Base-by-base conservation (phyloP, 1,284 basidiomycete genomes). In the Lignosus rhinocerotis region DNA sequence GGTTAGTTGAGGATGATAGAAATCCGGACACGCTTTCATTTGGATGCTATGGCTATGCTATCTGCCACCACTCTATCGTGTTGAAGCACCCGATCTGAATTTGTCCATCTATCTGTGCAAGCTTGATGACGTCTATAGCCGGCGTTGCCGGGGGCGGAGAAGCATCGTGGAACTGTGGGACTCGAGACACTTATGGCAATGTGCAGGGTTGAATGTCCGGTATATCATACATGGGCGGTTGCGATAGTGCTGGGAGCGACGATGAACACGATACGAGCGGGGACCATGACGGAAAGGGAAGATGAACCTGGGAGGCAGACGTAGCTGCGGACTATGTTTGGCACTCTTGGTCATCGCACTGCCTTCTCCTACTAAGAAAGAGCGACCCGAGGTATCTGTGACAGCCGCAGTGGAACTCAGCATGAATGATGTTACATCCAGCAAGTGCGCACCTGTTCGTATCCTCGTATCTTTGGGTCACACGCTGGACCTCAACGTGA, bases 391-490 rank as follows among this genome's bases (percentile, higher is more conserved):
- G 70, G 9, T 83, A 65, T 54, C 80, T 81, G 55, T 33, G 5
- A 30, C n/a, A 12, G 17, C 17, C 17, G 16, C 4, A 31, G 47
- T 56, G 30, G 54, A 25, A 17, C 31, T 10, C 51, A 12, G 51
- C 47, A 39, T 56, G 47, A 56, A 53, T n/a, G 39, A 9, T 12
- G 25, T 21, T 36, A 45, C 36, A n/a, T 49, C 46, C 21, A 53
- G 50, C 51, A 36, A 51, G 62, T 60, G 61, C 70, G 52, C 51
- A 87, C 88, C 76, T 86, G 69, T 91, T 91, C 0, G 77, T 76
- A 55, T 81, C 81, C 67, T 85, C 86, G 57, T 91, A 91, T 17
- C 77, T 79, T 55, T 83, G 78, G 45, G 78, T 78, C 16, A 89
- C 86, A 30, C 67, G 71, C 50, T 75, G 67, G 0, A 71, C 74